Evolutionary conservation across 352 stramenopile species (phyloP).

Genomic region (Globisporangium apiculatum): DNA sequence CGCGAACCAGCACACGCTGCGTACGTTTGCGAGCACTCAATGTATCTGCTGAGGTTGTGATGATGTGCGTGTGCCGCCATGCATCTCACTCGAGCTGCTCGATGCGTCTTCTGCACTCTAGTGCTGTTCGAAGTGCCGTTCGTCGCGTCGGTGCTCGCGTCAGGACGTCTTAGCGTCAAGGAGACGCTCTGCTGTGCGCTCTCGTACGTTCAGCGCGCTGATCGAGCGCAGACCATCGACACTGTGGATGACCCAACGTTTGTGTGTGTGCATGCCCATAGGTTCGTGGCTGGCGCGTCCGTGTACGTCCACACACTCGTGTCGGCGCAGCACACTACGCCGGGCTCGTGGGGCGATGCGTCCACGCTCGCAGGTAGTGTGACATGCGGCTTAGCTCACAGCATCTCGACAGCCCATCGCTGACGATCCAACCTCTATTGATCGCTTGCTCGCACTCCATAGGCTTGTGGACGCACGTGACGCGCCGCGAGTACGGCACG

Average conservation of each 20-base stretch:
- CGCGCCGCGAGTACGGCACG: conserved; percentile 88
- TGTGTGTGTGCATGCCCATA: neutral
- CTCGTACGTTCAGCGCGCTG: conserved; percentile 12
- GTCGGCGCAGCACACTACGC: conserved; percentile 20
- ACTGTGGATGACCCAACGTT: no score
- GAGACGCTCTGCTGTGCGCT: conserved; percentile 16
- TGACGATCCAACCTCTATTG: neutral
- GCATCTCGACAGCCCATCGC: neutral
- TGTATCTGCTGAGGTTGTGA: neutral
- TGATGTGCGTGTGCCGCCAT: no score
- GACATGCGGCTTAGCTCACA: neutral
- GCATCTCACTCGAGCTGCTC: no score
- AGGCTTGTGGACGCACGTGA: conserved; percentile 57
- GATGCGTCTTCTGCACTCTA: conserved; percentile 1
- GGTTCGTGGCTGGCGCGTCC: conserved; percentile 26
- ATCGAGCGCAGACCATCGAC: no score
- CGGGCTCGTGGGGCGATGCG: conserved; percentile 89
- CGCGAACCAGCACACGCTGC: conserved; percentile 91
- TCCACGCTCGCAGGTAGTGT: conserved; percentile 53
- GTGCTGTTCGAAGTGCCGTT: conserved; percentile 87
- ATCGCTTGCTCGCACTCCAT: neutral
- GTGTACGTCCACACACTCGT: conserved; percentile 26
- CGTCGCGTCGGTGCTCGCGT: conserved; percentile 47
- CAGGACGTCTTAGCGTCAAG: conserved; percentile 11
- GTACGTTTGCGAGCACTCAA: conserved; percentile 7